phyloP scores from a whole-genome alignment of 2,329 filamentous ascomycete species.

The Aspergillus floridensis region DNA sequence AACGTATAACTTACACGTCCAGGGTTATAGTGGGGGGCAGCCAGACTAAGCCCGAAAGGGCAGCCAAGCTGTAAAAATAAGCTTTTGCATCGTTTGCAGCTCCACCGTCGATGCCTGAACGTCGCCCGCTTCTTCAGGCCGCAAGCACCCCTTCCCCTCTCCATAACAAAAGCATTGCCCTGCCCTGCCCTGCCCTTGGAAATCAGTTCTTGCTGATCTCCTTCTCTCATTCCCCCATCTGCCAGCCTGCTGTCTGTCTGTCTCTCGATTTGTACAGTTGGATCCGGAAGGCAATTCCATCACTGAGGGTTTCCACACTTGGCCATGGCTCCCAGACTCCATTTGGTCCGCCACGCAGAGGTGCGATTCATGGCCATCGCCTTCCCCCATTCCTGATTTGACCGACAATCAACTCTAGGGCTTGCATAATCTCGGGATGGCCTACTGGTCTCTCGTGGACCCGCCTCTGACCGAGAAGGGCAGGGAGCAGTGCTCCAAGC shows the following conservation, averaged over 20 bases:
- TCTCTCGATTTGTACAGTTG: too few species aligned
- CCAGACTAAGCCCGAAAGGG: not conserved
- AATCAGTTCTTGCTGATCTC: too few species aligned
- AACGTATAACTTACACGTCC: too few species aligned
- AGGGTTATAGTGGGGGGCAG: not conserved
- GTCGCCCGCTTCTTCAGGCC: not conserved
- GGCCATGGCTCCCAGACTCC: slow-evolving; percentile 1
- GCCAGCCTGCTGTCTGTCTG: too few species aligned
- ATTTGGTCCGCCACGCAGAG: slow-evolving; percentile 8
- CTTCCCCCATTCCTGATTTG: too few species aligned
- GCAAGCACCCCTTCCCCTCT: not conserved
- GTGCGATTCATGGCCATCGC: not conserved
- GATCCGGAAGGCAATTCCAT: too few species aligned
- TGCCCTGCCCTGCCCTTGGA: too few species aligned
- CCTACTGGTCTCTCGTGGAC: slow-evolving; percentile 66
- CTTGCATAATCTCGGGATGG: slow-evolving; percentile 68
- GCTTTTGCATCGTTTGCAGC: not conserved
- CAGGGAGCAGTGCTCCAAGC: slow-evolving; percentile 63
- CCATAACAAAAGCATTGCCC: too few species aligned
- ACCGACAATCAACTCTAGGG: slow-evolving; percentile 46
- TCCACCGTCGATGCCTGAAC: not conserved
- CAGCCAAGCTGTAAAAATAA: not conserved
- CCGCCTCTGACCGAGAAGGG: slow-evolving; percentile 70
- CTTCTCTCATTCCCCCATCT: too few species aligned
- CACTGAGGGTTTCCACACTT: too few species aligned